Percentiles rank a stretch among this genome's conserved stretches.
phyloP scores from a whole-genome alignment of 2,329 filamentous ascomycete species.

The Microdochium paspali region DNA sequence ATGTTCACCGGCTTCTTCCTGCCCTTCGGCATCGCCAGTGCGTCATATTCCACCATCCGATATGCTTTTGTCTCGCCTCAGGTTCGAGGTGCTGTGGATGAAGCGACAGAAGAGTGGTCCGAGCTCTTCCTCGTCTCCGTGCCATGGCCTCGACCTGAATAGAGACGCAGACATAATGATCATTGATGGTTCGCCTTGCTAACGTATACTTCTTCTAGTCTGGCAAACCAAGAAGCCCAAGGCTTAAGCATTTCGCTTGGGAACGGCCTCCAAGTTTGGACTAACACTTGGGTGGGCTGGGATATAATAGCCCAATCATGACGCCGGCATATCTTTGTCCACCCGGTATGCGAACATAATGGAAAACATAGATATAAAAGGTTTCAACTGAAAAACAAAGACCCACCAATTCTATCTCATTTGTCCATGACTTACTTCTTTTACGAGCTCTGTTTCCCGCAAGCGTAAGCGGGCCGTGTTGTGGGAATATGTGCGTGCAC shows the following conservation, averaged over 20 bases:
- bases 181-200: not conserved
- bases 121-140: no score
- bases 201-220: constrained; percentile 27
- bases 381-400: not conserved
- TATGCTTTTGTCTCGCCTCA: not conserved
- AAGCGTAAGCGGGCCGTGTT: not conserved
- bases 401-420: not conserved
- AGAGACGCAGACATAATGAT: not conserved
- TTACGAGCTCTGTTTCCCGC: not conserved
- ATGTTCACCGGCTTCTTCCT: constrained; percentile 43
- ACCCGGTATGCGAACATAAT: no score
- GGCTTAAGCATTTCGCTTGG: constrained; percentile 17
- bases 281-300: not conserved
- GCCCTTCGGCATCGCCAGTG: constrained; percentile 56
- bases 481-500: not conserved
- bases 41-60: constrained; percentile 18
- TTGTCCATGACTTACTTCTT: not conserved
- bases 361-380: not conserved
- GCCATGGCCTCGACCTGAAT: no score
- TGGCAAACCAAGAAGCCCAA: constrained; percentile 41
- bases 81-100: not conserved
- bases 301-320: no score
- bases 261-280: not conserved
- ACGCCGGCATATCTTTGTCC: no score
- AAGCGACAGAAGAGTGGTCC: no score